Conservation (phyloP, 1,139 yeast species). For the Kurtzmaniella natalensis region DNA sequence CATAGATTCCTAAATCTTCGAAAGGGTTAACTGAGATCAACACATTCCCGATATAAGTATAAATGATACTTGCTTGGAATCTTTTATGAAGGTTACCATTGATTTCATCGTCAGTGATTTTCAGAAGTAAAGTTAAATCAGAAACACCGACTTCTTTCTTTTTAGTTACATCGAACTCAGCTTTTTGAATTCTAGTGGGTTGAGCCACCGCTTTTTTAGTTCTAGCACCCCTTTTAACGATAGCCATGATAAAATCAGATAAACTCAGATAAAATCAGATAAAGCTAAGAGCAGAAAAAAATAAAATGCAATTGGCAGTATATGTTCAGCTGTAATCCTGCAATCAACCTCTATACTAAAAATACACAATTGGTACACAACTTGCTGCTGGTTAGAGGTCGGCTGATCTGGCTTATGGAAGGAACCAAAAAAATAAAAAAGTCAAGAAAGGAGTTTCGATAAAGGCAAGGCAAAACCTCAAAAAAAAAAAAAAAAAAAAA, state of each 20-base stretch:
- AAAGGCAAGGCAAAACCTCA: too few relatives aligned
- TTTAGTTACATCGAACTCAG: constrained; percentile 82
- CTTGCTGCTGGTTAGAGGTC: too few relatives aligned
- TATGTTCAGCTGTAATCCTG: too few relatives aligned
- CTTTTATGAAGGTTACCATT: constrained; percentile 88
- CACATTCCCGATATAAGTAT: constrained; percentile 84
- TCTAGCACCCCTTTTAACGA: constrained; percentile 73
- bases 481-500: too few relatives aligned
- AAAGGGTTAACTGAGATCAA: constrained; percentile 96
- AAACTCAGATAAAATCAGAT: background rate
- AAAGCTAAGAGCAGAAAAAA: background rate
- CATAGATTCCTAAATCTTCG: constrained; percentile 92
- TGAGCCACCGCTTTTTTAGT: constrained; percentile 50
- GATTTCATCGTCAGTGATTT: constrained; percentile 88
- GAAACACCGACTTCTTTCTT: constrained; percentile 97
- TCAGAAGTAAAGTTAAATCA: constrained; percentile 84
- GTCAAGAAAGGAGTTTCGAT: too few relatives aligned
- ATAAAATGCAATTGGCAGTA: too few relatives aligned
- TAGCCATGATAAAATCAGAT: constrained; percentile 47
- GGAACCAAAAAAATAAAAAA: too few relatives aligned
- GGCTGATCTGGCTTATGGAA: too few relatives aligned
- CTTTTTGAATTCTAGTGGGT: constrained; percentile 63
- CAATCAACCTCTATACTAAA: too few relatives aligned
- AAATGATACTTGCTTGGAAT: constrained; percentile 84
- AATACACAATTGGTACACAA: too few relatives aligned